Base-by-base conservation (phyloP, 192 early-diverging fungal genomes). In the Coemansia reversa region DNA sequence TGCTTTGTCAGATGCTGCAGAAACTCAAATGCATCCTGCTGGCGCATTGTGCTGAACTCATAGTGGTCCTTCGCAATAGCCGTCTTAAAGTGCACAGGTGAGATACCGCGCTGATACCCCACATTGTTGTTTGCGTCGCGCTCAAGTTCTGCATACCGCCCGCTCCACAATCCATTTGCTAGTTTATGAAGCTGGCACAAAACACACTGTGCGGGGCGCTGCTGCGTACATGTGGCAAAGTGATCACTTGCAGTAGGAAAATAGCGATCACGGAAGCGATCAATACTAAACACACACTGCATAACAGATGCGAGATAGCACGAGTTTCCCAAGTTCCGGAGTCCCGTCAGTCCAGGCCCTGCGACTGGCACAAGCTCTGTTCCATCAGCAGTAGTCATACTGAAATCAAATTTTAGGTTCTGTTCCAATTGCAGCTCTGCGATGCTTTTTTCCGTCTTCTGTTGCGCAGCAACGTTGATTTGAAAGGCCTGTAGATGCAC, bases 21-120 rank as follows among this genome's bases (percentile, higher is more conserved):
- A 67, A 96, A 99, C 75, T 99, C 97, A 65, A 89, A 93, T 0
- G 96, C 93, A 69, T 99, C 97, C 86, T 98, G 97, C 75, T 99
- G 97, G 30, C 93, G 84, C 97, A 99, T 99, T 1, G 94, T 92
- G 20, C 90, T 88, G 58, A 99, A 99, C 69, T 99, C 97, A n/a
- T 87, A 68, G 63, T 98, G 95, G 25, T 89, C 93, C 55, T 87
- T 86, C 12, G 94, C 94, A 32, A 97, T 83, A 9, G 97, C 72
- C 1, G 80, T 67, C 69, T 99, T 99, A 79, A 97, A 95, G 92
- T 95, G 95, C 12, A 82, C 76, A 4, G 97, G 96, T 14, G 89
- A 67, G 52, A 99, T 90, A 24, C 95, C 96, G 27, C 88, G 79
- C 67, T 98, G 93, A 2, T 83, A 77, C 3, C 79, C 86, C 1